phyloP scores from a whole-genome alignment of 23 red algal genomes.

The Agarophyton chilense region DNA sequence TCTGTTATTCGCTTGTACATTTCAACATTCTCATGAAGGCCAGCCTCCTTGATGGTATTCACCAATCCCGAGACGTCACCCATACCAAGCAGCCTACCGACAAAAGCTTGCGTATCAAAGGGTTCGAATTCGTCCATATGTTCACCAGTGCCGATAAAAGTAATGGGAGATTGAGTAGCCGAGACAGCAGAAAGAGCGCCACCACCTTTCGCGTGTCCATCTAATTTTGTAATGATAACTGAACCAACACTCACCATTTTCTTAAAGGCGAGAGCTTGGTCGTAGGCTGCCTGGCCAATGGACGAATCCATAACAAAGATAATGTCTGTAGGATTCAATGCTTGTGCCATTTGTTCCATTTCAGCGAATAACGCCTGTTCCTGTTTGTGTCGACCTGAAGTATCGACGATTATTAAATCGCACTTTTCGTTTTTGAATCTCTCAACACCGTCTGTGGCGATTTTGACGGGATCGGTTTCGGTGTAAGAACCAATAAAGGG shows the following conservation, averaged over 20 bases:
- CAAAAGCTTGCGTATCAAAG: slow-evolving; percentile 89
- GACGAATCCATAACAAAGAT: slow-evolving; percentile 99
- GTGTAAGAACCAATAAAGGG: slow-evolving; percentile 96
- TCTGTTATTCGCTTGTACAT: slow-evolving; percentile 88
- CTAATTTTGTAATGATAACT: slow-evolving; percentile 97
- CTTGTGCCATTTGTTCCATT: slow-evolving; percentile 93
- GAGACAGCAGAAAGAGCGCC: slow-evolving; percentile 93
- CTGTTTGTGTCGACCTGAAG: slow-evolving; percentile 97
- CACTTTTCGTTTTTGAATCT: slow-evolving; percentile 79
- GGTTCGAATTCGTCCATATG: slow-evolving; percentile 97
- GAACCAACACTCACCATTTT: slow-evolving; percentile 83
- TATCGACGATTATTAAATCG: slow-evolving; percentile 97
- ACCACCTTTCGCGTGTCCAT: slow-evolving; percentile 96
- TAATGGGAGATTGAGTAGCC: slow-evolving; percentile 88
- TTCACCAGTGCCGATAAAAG: slow-evolving; percentile 98
- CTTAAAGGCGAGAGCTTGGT: slow-evolving; percentile 95
- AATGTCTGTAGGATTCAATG: slow-evolving; percentile 82
- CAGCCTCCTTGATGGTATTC: slow-evolving; percentile 92
- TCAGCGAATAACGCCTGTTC: slow-evolving; percentile 95
- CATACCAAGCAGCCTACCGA: slow-evolving; percentile 90
- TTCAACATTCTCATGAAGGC: slow-evolving; percentile 90
- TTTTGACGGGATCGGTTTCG: slow-evolving; percentile 91
- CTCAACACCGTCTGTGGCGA: slow-evolving; percentile 89
- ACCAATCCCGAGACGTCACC: slow-evolving; percentile 96
- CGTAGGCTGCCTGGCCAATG: slow-evolving; percentile 95